Percentiles rank a stretch among this genome's conserved stretches.
phyloP scores from a whole-genome alignment of 768 basidiomycete species.

The Multifurca ochricompacta region DNA sequence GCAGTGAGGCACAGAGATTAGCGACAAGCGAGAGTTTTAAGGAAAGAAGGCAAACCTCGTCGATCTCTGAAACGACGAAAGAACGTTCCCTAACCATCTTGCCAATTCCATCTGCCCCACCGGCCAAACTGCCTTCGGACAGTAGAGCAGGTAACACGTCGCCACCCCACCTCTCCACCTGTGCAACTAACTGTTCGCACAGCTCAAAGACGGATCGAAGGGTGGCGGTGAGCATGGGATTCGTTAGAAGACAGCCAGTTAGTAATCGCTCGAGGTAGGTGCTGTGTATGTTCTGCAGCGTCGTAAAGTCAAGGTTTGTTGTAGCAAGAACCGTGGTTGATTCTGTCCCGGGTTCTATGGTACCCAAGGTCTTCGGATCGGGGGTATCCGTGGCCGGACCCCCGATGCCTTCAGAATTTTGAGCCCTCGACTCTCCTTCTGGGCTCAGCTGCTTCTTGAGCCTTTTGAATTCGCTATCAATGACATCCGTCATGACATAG shows the following conservation, averaged over 20 bases:
- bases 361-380: constrained; percentile 9
- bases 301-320: constrained; percentile 71
- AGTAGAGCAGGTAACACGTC: constrained; percentile 80
- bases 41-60: constrained; percentile 47
- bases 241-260: constrained; percentile 72
- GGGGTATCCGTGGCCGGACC: constrained; percentile 19
- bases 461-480: constrained; percentile 73
- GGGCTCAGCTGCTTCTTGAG: constrained; percentile 50
- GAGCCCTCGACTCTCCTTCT: not conserved
- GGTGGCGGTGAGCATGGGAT: constrained; percentile 50
- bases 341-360: not conserved
- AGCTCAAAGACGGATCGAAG: constrained; percentile 70
- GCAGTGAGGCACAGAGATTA: constrained; percentile 20
- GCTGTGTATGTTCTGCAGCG: constrained; percentile 73
- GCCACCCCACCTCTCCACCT: constrained; percentile 88
- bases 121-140: constrained; percentile 66
- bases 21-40: not conserved
- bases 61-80: constrained; percentile 63
- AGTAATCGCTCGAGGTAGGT: constrained; percentile 73
- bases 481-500: constrained; percentile 86
- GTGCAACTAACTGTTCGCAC: constrained; percentile 81
- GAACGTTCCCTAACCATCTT: constrained; percentile 65
- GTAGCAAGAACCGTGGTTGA: constrained; percentile 23
- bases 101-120: constrained; percentile 54
- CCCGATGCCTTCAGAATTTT: constrained; percentile 22